These are phyloP conservation scores for Cryptosporidium viatorum DNA, from an alignment of 169 alveolate species.

Conservation along the genomic window DNA sequence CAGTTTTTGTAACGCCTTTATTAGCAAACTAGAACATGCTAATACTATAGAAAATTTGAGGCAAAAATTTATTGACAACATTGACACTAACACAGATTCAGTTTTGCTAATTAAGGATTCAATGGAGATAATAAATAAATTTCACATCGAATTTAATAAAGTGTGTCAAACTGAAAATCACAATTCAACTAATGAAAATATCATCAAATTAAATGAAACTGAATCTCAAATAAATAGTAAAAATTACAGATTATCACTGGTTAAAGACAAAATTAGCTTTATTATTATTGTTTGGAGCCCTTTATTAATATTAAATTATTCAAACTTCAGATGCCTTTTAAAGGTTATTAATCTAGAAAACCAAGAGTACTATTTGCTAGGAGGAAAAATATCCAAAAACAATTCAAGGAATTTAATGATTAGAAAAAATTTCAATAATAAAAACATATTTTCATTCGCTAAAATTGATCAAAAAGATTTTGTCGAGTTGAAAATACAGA, in stretches of 20 bases:
- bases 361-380: neutral
- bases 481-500: neutral
- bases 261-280: slow-evolving; percentile 4
- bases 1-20: neutral
- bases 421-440: neutral
- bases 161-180: neutral
- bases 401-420: neutral
- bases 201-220: neutral
- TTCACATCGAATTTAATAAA: neutral
- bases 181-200: neutral
- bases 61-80: neutral
- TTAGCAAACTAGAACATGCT: neutral
- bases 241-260: neutral
- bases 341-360: neutral
- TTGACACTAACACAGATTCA: neutral
- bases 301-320: neutral
- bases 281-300: neutral
- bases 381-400: neutral
- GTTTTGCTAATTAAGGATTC: neutral
- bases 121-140: neutral
- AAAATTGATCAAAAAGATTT: neutral
- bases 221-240: neutral
- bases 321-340: neutral
- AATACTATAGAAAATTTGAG: slow-evolving; percentile 1
- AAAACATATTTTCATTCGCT: neutral